Conservation (phyloP, 2,329 filamentous ascomycete genomes). For the Macroventuria anomochaeta region DNA sequence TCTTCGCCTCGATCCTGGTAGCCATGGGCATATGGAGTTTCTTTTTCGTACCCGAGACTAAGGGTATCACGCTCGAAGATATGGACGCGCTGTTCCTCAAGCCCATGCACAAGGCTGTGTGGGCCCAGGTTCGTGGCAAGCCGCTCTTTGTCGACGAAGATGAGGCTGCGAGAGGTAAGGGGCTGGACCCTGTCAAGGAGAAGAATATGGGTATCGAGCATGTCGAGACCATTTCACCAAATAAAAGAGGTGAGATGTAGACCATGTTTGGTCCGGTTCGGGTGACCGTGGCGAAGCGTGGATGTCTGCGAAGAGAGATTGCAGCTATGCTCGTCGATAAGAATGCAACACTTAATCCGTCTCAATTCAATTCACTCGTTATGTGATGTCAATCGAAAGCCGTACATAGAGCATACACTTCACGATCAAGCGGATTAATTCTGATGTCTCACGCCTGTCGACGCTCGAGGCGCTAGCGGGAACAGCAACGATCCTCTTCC, state of each 20-base stretch:
- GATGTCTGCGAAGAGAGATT: neutral
- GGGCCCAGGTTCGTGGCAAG: constrained; percentile 36
- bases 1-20: constrained; percentile 44
- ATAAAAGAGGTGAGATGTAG: constrained; percentile 10
- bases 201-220: constrained; percentile 30
- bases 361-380: neutral
- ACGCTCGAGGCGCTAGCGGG: too few relatives aligned
- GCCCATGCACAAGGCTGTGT: constrained; percentile 40
- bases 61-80: constrained; percentile 40
- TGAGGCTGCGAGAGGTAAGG: constrained; percentile 24
- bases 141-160: constrained; percentile 27
- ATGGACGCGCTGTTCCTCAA: constrained; percentile 42
- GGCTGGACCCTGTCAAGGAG: constrained; percentile 20
- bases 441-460: too few relatives aligned
- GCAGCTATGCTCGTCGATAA: constrained; percentile 1
- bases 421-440: too few relatives aligned
- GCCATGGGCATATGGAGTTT: constrained; percentile 43
- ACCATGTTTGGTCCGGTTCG: neutral
- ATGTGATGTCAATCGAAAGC: too few relatives aligned
- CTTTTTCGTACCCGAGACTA: constrained; percentile 44
- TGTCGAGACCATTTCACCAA: constrained; percentile 21
- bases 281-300: neutral
- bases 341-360: constrained; percentile 15
- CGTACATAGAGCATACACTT: too few relatives aligned
- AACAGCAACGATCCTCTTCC: too few relatives aligned